A percentile compares a stretch with the other conserved stretches of the same genome.
Conservation (phyloP, 305 asterid species). For the Rubia peregrina region DNA sequence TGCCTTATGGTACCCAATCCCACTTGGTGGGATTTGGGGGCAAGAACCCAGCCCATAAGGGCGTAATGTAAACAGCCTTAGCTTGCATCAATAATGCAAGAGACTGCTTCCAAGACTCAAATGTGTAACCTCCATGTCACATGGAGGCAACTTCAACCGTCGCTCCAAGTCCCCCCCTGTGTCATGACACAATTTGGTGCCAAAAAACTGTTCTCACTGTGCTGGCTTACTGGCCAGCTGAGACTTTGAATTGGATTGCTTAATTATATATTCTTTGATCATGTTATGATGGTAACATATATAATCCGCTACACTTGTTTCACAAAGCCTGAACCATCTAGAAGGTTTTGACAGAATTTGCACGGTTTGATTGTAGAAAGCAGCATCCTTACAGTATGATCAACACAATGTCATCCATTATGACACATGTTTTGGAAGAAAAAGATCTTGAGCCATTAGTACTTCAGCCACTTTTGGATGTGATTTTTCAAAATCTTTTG, state of each 20-base stretch:
- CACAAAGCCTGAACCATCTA: neutral
- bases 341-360: constrained; percentile 10
- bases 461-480: constrained; percentile 49
- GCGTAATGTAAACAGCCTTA: no score
- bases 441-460: constrained; percentile 33
- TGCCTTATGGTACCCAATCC: no score
- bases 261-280: neutral
- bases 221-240: neutral
- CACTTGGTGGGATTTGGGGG: no score
- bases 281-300: neutral
- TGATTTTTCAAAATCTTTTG: constrained; percentile 65
- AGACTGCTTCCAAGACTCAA: no score
- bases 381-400: constrained; percentile 65
- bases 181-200: neutral
- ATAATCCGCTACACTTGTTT: neutral
- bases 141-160: no score
- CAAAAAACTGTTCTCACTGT: neutral
- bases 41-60: no score
- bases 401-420: constrained; percentile 57
- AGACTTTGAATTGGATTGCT: neutral
- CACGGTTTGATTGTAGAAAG: constrained; percentile 39
- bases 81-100: no score
- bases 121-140: no score
- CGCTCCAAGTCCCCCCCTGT: no score
- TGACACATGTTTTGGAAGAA: constrained; percentile 51